These are phyloP conservation scores for Daedaleopsis sinensis DNA, from an alignment of 768 basidiomycete species.

Conservation along the genomic window DNA sequence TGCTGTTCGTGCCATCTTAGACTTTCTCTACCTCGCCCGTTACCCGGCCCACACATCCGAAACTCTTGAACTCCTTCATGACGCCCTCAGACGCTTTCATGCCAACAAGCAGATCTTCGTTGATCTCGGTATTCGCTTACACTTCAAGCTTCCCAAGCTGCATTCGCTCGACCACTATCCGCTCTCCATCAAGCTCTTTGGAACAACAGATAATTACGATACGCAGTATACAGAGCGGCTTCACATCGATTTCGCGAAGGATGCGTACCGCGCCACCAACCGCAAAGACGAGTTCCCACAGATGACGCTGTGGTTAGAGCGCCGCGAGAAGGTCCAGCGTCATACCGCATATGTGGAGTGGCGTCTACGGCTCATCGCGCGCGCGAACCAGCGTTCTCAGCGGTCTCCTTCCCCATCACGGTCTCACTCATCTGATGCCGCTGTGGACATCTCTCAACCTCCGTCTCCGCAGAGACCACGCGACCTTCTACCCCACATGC, in stretches of 20 bases:
- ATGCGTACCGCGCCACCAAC: constrained; percentile 25
- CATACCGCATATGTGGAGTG: constrained; percentile 14
- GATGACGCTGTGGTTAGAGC: constrained; percentile 21
- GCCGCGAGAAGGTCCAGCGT: constrained; percentile 14
- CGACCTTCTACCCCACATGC: no score
- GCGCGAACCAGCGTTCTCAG: neutral
- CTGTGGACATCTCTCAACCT: no score
- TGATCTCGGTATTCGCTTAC: constrained; percentile 20
- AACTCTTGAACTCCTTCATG: constrained; percentile 15
- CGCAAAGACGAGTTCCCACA: constrained; percentile 18
- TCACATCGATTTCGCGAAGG: constrained; percentile 48
- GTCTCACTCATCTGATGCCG: no score
- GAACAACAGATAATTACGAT: constrained; percentile 27
- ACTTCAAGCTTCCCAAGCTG: constrained; percentile 30
- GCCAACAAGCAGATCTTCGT: constrained; percentile 25
- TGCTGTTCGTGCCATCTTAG: constrained; percentile 23
- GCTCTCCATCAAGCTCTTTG: constrained; percentile 17
- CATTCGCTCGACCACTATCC: constrained; percentile 25
- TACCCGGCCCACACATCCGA: constrained; percentile 22
- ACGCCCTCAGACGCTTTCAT: constrained; percentile 23
- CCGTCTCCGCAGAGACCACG: no score
- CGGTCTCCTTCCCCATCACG: no score
- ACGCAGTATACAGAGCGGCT: constrained; percentile 33
- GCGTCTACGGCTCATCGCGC: no score
- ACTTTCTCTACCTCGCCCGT: constrained; percentile 31